Conservation (phyloP, 371 early-diverging fungal species). For the Haplosporangium sp. region DNA sequence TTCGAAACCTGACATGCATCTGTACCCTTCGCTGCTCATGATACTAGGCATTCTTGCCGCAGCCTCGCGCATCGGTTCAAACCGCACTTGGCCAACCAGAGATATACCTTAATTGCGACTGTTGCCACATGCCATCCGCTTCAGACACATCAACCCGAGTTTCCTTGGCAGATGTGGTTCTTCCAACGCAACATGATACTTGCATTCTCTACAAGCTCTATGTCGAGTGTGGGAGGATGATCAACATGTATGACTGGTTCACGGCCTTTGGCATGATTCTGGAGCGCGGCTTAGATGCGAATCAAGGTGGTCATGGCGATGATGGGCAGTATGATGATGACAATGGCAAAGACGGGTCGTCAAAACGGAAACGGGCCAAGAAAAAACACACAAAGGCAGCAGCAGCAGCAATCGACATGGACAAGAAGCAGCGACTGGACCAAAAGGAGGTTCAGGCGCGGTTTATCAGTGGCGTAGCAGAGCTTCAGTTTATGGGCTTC, state of each 20-base stretch:
- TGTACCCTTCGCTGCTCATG: neutral
- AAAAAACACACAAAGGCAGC: slow-evolving; percentile 43
- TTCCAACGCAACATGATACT: slow-evolving; percentile 80
- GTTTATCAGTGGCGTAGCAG: slow-evolving; percentile 86
- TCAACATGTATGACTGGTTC: slow-evolving; percentile 94
- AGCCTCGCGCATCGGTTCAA: slow-evolving; percentile 85
- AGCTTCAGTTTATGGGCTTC: slow-evolving; percentile 90
- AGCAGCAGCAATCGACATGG: neutral
- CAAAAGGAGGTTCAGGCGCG: slow-evolving; percentile 67
- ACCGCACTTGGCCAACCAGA: slow-evolving; percentile 81
- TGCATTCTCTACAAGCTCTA: slow-evolving; percentile 89
- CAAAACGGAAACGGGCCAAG: slow-evolving; percentile 10
- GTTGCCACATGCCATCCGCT: slow-evolving; percentile 62
- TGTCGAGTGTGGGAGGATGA: slow-evolving; percentile 90
- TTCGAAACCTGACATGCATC: no score
- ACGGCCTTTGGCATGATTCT: slow-evolving; percentile 81
- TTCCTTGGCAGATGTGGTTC: slow-evolving; percentile 58
- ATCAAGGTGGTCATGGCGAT: slow-evolving; percentile 17
- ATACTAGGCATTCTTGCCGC: slow-evolving; percentile 79
- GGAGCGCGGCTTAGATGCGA: slow-evolving; percentile 50
- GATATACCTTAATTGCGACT: slow-evolving; percentile 80
- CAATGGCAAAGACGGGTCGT: neutral
- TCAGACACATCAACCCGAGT: slow-evolving; percentile 31
- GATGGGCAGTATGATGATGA: slow-evolving; percentile 16
- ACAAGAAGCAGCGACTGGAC: slow-evolving; percentile 13